Base-by-base conservation (phyloP, 306 rosid species). In the Lathyrus tuberosus region DNA sequence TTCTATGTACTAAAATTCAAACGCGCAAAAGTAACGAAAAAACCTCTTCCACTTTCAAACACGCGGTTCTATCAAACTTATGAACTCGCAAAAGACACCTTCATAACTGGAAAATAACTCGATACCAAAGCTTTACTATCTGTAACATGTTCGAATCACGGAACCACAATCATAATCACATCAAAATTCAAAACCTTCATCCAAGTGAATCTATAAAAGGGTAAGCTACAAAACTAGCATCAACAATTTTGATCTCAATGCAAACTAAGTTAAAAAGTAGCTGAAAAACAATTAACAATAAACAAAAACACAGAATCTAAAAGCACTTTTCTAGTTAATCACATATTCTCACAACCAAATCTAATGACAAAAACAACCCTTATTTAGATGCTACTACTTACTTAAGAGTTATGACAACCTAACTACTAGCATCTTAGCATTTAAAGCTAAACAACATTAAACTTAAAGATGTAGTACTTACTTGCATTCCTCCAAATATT, bases 401-500 rank as follows among this genome's bases (percentile, higher is more conserved):
- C 49, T 46, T 30, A 65, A 66, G 72, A 79, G 60, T 48, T 22
- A 66, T 66, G 69, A 79, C 57, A 75, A 26, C 80, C 76, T 57
- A 82, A 65, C 86, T 6, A 56, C 76, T 38, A 65, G 72, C 69
- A 70, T 72, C 67, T 67, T 41, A 57, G 47, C 78, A 75, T 82
- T 79, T 62, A 67, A 75, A 54, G 76, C 69, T n/a, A 71, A 71
- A 47, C 30, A 65, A 61, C 71, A 70, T 46, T 56, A 58, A 7
- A 65, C 66, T 70, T 74, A n/a, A 65, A 52, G 71, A 65, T 61
- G 33, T 53, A 72, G 47, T 57, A 57, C 63, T 57, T 28, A 57
- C 62, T 58, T 28, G 53, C 76, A 81, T 62, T 73, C 15, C 67
- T 41, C 59, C 54, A 77, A 81, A 67, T 49, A 33, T 65, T 56